A percentile compares a stretch with the other conserved stretches of the same genome.
Conservation (phyloP, 2,329 filamentous ascomycete species). For the Aspergillus pseudotamarii region DNA sequence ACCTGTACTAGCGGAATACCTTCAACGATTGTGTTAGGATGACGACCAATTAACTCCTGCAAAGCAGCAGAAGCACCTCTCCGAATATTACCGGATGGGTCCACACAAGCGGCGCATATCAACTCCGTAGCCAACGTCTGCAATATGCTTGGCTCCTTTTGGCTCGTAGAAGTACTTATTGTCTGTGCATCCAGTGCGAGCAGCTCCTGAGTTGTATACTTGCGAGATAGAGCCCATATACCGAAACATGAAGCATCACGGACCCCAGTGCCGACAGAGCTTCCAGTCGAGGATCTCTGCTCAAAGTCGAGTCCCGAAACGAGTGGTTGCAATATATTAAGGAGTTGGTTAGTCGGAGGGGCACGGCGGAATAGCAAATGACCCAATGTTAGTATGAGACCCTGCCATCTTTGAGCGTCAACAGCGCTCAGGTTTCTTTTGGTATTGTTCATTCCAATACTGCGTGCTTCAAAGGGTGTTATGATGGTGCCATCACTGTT, state of each 20-base stretch:
- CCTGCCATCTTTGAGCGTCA: slow-evolving; percentile 87
- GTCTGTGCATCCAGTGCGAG: slow-evolving; percentile 56
- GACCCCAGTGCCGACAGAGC: slow-evolving; percentile 83
- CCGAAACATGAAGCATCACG: slow-evolving; percentile 95
- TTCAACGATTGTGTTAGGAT: slow-evolving; percentile 79
- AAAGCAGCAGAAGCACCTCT: slow-evolving; percentile 89
- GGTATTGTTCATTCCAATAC: slow-evolving; percentile 40
- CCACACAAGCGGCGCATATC: slow-evolving; percentile 78
- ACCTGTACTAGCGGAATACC: slow-evolving; percentile 86
- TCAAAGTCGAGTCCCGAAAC: slow-evolving; percentile 84
- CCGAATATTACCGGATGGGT: slow-evolving; percentile 90
- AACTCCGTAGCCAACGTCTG: slow-evolving; percentile 82
- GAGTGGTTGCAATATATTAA: slow-evolving; percentile 74
- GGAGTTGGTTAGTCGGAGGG: slow-evolving; percentile 69
- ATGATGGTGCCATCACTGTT: slow-evolving; percentile 46
- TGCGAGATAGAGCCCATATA: slow-evolving; percentile 86
- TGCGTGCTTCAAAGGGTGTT: slow-evolving; percentile 36
- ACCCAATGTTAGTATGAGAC: slow-evolving; percentile 81
- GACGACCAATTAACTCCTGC: slow-evolving; percentile 89
- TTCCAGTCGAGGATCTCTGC: slow-evolving; percentile 81
- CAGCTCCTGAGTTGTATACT: slow-evolving; percentile 81
- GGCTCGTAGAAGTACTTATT: slow-evolving; percentile 32
- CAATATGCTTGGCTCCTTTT: slow-evolving; percentile 54
- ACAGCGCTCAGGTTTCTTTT: slow-evolving; percentile 70
- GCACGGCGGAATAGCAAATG: slow-evolving; percentile 85